Percentiles rank a stretch among this genome's conserved stretches.
phyloP scores from a whole-genome alignment of 2,329 filamentous ascomycete genomes.

The Beauveria asiatica region DNA sequence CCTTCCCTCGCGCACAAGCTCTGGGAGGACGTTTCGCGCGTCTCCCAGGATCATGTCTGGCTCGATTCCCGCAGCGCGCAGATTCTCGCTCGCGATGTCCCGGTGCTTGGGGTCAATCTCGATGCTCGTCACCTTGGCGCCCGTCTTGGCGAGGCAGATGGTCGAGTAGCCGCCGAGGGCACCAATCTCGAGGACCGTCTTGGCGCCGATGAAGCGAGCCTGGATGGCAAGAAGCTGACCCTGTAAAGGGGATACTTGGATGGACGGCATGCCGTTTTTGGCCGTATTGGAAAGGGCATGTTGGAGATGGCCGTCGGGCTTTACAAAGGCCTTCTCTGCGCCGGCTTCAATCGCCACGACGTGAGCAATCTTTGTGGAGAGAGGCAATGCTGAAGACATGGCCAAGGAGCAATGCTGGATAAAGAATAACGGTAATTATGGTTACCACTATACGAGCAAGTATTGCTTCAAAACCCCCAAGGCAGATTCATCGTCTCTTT shows the following conservation, averaged over 20 bases:
- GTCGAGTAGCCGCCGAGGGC: slow-evolving; percentile 47
- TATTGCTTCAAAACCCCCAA: background rate
- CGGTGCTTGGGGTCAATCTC: slow-evolving; percentile 39
- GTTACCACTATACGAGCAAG: too few species aligned
- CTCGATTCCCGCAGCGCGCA: slow-evolving; percentile 26
- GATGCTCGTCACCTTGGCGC: slow-evolving; percentile 38
- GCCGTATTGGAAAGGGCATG: slow-evolving; percentile 23
- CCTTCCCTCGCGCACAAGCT: slow-evolving; percentile 31
- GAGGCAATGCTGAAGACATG: background rate
- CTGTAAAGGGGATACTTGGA: slow-evolving; percentile 26
- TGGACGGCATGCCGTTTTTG: slow-evolving; percentile 26
- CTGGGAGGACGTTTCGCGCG: slow-evolving; percentile 30
- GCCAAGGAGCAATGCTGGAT: background rate
- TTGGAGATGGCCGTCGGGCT: slow-evolving; percentile 17
- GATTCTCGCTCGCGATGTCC: slow-evolving; percentile 37
- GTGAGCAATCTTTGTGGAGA: slow-evolving; percentile 11
- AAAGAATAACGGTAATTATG: too few species aligned
- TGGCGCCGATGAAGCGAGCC: slow-evolving; percentile 25
- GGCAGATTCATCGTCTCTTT: background rate
- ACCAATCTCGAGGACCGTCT: slow-evolving; percentile 42
- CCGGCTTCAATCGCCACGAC: background rate
- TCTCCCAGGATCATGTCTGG: slow-evolving; percentile 37
- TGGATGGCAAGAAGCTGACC: slow-evolving; percentile 33
- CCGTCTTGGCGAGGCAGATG: slow-evolving; percentile 40
- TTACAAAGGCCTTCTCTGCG: background rate